Percentiles rank a stretch among this genome's conserved stretches.
Conservation (phyloP, 2,329 filamentous ascomycete genomes). For the Gaeumannomyces sp. region DNA sequence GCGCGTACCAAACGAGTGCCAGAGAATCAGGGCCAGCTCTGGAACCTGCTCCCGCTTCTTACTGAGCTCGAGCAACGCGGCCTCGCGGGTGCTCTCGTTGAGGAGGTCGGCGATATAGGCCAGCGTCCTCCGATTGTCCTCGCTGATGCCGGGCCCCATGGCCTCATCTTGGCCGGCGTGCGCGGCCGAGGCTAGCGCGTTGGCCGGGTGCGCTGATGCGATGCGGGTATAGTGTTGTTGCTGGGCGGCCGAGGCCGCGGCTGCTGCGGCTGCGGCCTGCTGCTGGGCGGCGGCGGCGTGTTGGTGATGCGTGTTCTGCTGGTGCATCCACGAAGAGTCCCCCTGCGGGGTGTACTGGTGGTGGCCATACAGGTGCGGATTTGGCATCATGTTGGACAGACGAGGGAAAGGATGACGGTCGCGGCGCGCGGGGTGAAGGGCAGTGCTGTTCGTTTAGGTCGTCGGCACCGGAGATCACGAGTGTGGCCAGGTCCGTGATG, state of each 20-base stretch:
- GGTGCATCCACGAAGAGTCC: slow-evolving; percentile 62
- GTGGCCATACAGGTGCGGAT: slow-evolving; percentile 60
- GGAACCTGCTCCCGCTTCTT: slow-evolving; percentile 99
- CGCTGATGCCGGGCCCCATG: slow-evolving; percentile 64
- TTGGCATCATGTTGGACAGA: slow-evolving; percentile 51
- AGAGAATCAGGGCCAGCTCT: slow-evolving; percentile 89
- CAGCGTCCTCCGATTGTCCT: slow-evolving; percentile 90
- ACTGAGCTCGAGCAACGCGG: slow-evolving; percentile 87
- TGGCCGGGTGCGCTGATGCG: slow-evolving; percentile 52
- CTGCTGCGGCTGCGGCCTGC: slow-evolving; percentile 29
- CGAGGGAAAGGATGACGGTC: not conserved
- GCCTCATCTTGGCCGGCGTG: slow-evolving; percentile 46
- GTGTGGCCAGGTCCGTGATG: not conserved
- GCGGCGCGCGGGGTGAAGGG: slow-evolving; percentile 1
- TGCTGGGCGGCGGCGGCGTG: slow-evolving; percentile 28
- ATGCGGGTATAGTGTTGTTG: slow-evolving; percentile 69
- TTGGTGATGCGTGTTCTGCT: slow-evolving; percentile 54
- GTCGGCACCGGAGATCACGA: not conserved
- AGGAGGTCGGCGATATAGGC: slow-evolving; percentile 88
- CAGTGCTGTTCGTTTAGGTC: not conserved
- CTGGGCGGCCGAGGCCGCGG: slow-evolving; percentile 45
- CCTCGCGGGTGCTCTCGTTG: slow-evolving; percentile 80
- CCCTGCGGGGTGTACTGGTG: slow-evolving; percentile 57
- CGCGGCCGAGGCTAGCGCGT: slow-evolving; percentile 30
- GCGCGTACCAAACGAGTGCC: slow-evolving; percentile 90